Evolutionary conservation across 2,329 filamentous ascomycete species (phyloP), one percentile per base, ranked within the genome.

Genomic region (Aspergillus nomiae): DNA sequence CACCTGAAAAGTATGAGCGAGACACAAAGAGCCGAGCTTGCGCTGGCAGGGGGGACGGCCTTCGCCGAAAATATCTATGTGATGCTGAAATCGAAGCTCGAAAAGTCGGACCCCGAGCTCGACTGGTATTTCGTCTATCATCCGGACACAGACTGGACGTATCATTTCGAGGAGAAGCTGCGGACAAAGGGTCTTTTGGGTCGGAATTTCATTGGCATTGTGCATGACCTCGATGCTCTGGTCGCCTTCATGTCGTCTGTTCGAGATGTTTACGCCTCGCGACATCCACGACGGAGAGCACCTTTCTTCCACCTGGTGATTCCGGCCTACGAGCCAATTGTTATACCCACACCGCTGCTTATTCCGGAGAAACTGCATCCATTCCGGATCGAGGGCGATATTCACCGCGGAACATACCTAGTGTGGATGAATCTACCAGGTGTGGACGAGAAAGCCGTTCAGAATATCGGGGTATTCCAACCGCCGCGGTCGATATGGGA

Each of bases 41-140:
- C 48, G 8, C 58, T 59, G 6, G 34, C 48, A 10, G 58, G 46
- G 12, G 46, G 36, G 12, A 19, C 58, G 1, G 58, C 58, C 14
- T 59, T 59, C 19, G 58, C 58, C 2, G 58, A 59, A 19, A 53
- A 53, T n/a, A 51, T 59, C 26, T 59, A 59, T 19, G 36, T 53
- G 26, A 59, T 59, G 58, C 21, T 59, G 32, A 53, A 53, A 41
- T 53, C 48, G 14, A 53, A 53, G 58, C 54, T 59, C 36, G 58
- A 51, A 12, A 59, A 51, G 21, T 54, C 58, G 48, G n/a, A 50
- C 24, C n/a, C 14, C 36, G 36, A 51, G 30, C 51, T 55, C 11
- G 58, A 41, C 36, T 59, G 58, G 58, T 59, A 41, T 14, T 59
- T 59, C 34, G 58, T 59, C 30, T 59, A 54, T 12, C 58, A 59